Evolutionary conservation across 225 moss, liverwort and hornwort species (phyloP), one percentile per base, ranked within the genome.

Genomic region (Ulota crispa): DNA sequence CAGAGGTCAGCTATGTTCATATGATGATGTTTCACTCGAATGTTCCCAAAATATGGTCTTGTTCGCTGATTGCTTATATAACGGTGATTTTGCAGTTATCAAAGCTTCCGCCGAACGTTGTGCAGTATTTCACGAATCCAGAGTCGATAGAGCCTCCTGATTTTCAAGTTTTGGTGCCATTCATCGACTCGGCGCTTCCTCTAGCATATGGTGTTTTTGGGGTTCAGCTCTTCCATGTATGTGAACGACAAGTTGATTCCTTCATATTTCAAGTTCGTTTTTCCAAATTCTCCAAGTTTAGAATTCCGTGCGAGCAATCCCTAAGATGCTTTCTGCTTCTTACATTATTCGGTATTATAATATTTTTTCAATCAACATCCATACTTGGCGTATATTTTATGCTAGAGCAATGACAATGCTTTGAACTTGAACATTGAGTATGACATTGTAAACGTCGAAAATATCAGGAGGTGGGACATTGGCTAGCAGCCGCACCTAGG

Each of bases 151-250:
- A 86, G 53, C 91, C 95, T 27, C 95, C 95, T 75, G 93, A 93
- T 78, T 73, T 92, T 47, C 93, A 93, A 81, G 83, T 91, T 66
- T 88, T 95, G 77, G 86, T 95, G 64, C 95, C 95, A 41, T 95
- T 92, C 64, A 84, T 95, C 34, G 93, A 93, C 68, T 87, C 95
- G 28, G 93, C 93, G 21, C 84, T 95, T 55, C 95, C 95, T 77
- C 95, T 95, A 64, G 93, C 95, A 6, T 95, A 95, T 82, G 95
- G 95, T 50, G 89, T 95, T 64, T 95, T 95, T 73, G 95, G 95
- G 34, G 93, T 95, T 45, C 95, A 95, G 76, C 64, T 93, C 45
- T 89, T 95, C 72, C 95, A 95, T 84, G 88, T 88, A 80, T 76
- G 85, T 71, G 77, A 54, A 74, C 43, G 34, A 73, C 78, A 47